These are phyloP conservation scores for Lachnellula subtilissima DNA, from an alignment of 2,329 filamentous ascomycete species.

Conservation along the genomic window DNA sequence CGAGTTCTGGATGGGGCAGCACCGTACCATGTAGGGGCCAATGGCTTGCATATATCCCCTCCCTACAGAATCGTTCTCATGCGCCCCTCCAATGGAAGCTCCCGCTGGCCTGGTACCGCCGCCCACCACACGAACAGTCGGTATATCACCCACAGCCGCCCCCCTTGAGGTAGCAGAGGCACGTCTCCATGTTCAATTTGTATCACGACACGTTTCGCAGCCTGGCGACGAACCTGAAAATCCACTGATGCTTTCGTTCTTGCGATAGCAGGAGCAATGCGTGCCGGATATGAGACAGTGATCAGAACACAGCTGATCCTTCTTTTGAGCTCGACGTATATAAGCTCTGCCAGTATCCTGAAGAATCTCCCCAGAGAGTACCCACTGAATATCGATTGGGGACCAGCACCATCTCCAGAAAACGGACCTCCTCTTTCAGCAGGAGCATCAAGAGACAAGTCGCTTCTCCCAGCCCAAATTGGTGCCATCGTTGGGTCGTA, in stretches of 20 bases:
- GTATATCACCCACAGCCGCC: slow-evolving; percentile 25
- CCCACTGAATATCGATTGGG: slow-evolving; percentile 40
- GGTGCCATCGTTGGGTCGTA: slow-evolving; percentile 81
- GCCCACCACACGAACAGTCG: slow-evolving; percentile 2
- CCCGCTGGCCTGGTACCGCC: slow-evolving; percentile 7
- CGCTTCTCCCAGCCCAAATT: slow-evolving; percentile 74
- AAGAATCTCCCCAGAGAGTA: slow-evolving; percentile 18
- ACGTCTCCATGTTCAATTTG: slow-evolving; percentile 23
- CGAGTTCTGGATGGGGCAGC: slow-evolving; percentile 17
- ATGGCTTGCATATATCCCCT: not conserved
- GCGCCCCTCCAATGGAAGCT: slow-evolving; percentile 8
- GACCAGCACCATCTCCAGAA: slow-evolving; percentile 54
- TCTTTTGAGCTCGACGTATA: slow-evolving; percentile 10
- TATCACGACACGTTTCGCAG: slow-evolving; percentile 29
- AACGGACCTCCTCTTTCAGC: slow-evolving; percentile 56
- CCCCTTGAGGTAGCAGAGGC: slow-evolving; percentile 10
- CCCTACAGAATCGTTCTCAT: not conserved
- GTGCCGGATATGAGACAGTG: slow-evolving; percentile 14
- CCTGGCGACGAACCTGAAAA: slow-evolving; percentile 12
- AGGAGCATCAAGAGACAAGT: slow-evolving; percentile 53
- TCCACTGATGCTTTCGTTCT: slow-evolving; percentile 12
- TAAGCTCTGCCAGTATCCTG: slow-evolving; percentile 20
- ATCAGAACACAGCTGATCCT: slow-evolving; percentile 18
- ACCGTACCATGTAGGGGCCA: slow-evolving; percentile 3
- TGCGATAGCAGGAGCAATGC: slow-evolving; percentile 19